Evolutionary conservation across 257 asterid species (phyloP).

Genomic region (Petunia axillaris): DNA sequence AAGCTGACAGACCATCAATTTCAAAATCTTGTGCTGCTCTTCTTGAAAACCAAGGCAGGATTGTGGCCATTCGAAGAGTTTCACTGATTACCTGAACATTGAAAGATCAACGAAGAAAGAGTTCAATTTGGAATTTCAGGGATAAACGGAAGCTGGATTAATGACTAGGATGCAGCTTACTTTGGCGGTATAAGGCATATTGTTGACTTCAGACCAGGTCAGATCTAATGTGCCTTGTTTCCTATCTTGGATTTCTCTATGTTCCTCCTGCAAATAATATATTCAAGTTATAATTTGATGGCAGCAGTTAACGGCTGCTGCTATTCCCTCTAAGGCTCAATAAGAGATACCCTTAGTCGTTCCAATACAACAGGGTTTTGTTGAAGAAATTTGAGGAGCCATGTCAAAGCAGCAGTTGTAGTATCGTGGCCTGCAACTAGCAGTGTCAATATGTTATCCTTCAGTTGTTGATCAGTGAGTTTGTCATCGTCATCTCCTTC

Average conservation of each 20-base stretch:
- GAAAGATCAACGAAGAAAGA: background rate
- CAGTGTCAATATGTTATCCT: slow-evolving; percentile 80
- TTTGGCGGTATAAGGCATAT: slow-evolving; percentile 76
- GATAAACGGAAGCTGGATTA: background rate
- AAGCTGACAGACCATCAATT: slow-evolving; percentile 57
- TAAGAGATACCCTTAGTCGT: slow-evolving; percentile 60
- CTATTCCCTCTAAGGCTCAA: background rate
- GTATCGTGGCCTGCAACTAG: slow-evolving; percentile 91
- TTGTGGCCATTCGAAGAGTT: slow-evolving; percentile 83
- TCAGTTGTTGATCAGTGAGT: slow-evolving; percentile 78
- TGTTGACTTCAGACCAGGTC: slow-evolving; percentile 80
- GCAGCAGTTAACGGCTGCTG: background rate
- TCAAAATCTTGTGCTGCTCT: slow-evolving; percentile 89
- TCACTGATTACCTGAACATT: slow-evolving; percentile 65
- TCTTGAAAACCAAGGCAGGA: slow-evolving; percentile 85
- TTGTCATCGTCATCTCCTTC: slow-evolving; percentile 63
- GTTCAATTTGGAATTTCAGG: background rate
- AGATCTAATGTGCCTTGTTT: slow-evolving; percentile 59
- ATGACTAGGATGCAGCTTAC: slow-evolving; percentile 39
- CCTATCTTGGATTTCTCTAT: slow-evolving; percentile 51
- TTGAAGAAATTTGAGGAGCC: slow-evolving; percentile 75
- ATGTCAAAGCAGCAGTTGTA: slow-evolving; percentile 85
- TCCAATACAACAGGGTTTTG: slow-evolving; percentile 72
- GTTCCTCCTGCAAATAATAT: slow-evolving; percentile 63
- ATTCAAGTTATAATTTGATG: background rate